Conservation (phyloP, 2,329 filamentous ascomycete species). For the Pestalotiopsis sp. region DNA sequence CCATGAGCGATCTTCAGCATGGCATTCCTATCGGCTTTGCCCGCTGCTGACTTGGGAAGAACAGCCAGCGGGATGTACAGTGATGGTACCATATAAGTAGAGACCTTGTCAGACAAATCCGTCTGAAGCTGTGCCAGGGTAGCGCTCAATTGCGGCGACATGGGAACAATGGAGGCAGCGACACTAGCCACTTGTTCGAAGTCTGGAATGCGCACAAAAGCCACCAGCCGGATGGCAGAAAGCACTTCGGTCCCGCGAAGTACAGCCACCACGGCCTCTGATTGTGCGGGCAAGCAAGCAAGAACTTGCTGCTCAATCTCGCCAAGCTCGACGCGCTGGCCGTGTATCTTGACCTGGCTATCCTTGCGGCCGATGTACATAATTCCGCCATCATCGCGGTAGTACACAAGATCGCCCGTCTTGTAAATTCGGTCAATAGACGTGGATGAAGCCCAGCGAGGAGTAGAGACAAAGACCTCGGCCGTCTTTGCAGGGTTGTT, state of each 20-base stretch:
- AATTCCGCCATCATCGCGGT: constrained; percentile 31
- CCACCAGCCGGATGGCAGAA: background rate
- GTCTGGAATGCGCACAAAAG: constrained; percentile 8
- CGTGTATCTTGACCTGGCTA: constrained; percentile 15
- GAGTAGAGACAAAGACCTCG: constrained; percentile 26
- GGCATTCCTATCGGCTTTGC: constrained; percentile 9
- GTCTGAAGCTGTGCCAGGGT: background rate
- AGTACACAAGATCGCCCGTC: constrained; percentile 43
- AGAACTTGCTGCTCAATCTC: constrained; percentile 15
- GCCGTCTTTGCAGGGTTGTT: constrained; percentile 22
- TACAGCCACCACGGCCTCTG: constrained; percentile 8
- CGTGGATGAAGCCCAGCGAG: constrained; percentile 15
- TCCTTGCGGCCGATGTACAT: constrained; percentile 25
- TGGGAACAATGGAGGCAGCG: background rate
- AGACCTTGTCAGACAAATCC: constrained; percentile 2
- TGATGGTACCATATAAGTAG: constrained; percentile 15
- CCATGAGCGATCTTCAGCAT: background rate
- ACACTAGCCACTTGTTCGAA: background rate
- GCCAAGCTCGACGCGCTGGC: constrained; percentile 14
- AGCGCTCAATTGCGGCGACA: background rate
- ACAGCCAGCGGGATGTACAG: constrained; percentile 12
- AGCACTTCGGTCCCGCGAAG: background rate
- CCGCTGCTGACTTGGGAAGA: constrained; percentile 6
- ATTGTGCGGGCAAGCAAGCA: constrained; percentile 18
- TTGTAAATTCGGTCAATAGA: constrained; percentile 34